Evolutionary conservation across 2,329 filamentous ascomycete genomes (phyloP), one percentile per base, ranked within the genome.

Genomic region (Aureobasidium subglaciale): DNA sequence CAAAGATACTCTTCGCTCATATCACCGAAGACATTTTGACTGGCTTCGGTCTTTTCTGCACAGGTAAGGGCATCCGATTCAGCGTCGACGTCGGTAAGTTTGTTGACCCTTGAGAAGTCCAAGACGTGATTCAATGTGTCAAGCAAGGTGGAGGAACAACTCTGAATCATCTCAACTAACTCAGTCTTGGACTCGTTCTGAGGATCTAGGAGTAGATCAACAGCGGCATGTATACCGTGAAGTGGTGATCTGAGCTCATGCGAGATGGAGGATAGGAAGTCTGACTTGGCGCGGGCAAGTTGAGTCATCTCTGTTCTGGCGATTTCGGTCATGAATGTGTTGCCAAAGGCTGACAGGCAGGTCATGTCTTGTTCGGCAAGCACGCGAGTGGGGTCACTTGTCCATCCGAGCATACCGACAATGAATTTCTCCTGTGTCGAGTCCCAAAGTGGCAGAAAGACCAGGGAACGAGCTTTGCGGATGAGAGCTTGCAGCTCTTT

Each of bases 281-380:
- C 69, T 0, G 68, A 68, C 56, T 74, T 73, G 3, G 67, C 65
- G 37, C 68, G 63, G 11, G 65, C 64, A 15, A 65, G 62, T 27
- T 75, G 75, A 32, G 76, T 66, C 0, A 77, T 78, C 57, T 82
- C 46, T 13, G 46, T 38, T 2, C 77, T 71, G 0, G 76, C 73
- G 1, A 84, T 69, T 53, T 85, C 81, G 0, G 78, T 74, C 72
- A 82, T 82, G 15, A 81, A 77, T 0, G 77, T 75, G 53, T 78
- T 76, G 0, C 75, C 75, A 58, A 83, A 82, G 0, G 75, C 77
- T 63, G 63, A 37, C 63, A 62, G 9, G 20, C 53, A 56, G 1
- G 53, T 56, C 40, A 56, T 27, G 16, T 56, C 53, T 18, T 56
- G 40, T 11, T 48, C 34, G 6, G 24, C 53, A 18, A 70, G 64